Percentiles rank a stretch among this genome's conserved stretches.
phyloP scores from a whole-genome alignment of 2,329 filamentous ascomycete species.

The Neurospora sp. region DNA sequence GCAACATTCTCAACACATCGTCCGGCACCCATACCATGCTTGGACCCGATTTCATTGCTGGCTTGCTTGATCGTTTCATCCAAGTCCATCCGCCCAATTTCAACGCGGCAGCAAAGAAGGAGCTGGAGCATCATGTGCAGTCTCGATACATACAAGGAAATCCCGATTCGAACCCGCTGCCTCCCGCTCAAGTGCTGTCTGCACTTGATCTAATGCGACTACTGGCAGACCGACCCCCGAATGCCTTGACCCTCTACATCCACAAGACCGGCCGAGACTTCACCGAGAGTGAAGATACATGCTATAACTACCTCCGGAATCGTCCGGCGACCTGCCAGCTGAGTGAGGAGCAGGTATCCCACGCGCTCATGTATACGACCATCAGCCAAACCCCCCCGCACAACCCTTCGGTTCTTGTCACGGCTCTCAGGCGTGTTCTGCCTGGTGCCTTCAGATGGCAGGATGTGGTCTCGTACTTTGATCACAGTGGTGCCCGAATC shows the following conservation, averaged over 20 bases:
- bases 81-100: slow-evolving; percentile 81
- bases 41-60: slow-evolving; percentile 59
- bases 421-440: slow-evolving; percentile 52
- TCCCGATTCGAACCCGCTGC: slow-evolving; percentile 37
- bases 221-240: slow-evolving; percentile 46
- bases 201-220: slow-evolving; percentile 60
- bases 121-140: slow-evolving; percentile 55
- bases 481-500: slow-evolving; percentile 66
- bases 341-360: slow-evolving; percentile 72
- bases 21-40: slow-evolving; percentile 57
- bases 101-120: slow-evolving; percentile 62
- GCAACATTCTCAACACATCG: slow-evolving; percentile 62
- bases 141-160: slow-evolving; percentile 54
- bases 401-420: slow-evolving; percentile 45
- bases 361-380: slow-evolving; percentile 59
- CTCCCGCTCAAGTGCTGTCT: slow-evolving; percentile 61
- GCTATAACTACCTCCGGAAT: slow-evolving; percentile 42
- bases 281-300: slow-evolving; percentile 65
- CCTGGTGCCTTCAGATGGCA: slow-evolving; percentile 57
- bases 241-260: slow-evolving; percentile 54
- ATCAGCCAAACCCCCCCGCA: slow-evolving; percentile 47
- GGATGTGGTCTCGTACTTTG: slow-evolving; percentile 68
- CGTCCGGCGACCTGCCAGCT: slow-evolving; percentile 49
- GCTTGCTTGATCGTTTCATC: slow-evolving; percentile 76
- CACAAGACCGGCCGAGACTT: slow-evolving; percentile 65